These are phyloP conservation scores for Sutorius australiensis DNA, from an alignment of 768 basidiomycete species.

Conservation along the genomic window DNA sequence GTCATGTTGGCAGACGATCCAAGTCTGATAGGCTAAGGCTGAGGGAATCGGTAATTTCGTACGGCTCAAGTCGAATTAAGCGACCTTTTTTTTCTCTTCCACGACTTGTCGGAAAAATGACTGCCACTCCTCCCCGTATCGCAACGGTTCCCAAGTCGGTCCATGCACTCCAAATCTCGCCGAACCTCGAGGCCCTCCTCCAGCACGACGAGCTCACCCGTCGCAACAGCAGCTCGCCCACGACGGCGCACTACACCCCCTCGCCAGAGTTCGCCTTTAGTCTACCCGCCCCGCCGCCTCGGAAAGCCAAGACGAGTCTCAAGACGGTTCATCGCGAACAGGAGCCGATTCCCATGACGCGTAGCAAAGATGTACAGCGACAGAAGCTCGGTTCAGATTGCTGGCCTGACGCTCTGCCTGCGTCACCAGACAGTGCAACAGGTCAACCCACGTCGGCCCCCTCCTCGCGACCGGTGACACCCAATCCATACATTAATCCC, in stretches of 20 bases:
- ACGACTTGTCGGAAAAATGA: slow-evolving; percentile 11
- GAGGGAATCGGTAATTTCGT: background rate
- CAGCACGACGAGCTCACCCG: slow-evolving; percentile 54
- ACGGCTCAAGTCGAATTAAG: slow-evolving; percentile 14
- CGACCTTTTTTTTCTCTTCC: slow-evolving; percentile 1
- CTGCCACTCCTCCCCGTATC: slow-evolving; percentile 21
- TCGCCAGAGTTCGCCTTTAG: slow-evolving; percentile 21
- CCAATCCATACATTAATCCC: slow-evolving; percentile 38
- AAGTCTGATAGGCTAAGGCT: too few relatives aligned
- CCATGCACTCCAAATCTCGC: slow-evolving; percentile 46
- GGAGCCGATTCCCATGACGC: slow-evolving; percentile 10
- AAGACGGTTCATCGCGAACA: slow-evolving; percentile 17
- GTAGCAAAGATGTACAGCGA: slow-evolving; percentile 17
- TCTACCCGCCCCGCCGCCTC: slow-evolving; percentile 35
- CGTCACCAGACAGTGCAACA: background rate
- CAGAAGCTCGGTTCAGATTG: slow-evolving; percentile 17
- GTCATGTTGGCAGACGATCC: background rate
- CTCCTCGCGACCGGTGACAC: slow-evolving; percentile 20
- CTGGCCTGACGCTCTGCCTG: slow-evolving; percentile 23
- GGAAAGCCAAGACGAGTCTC: slow-evolving; percentile 12
- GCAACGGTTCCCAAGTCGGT: background rate
- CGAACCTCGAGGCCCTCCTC: slow-evolving; percentile 56
- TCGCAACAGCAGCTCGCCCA: slow-evolving; percentile 25
- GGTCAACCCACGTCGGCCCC: slow-evolving; percentile 4
- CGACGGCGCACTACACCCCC: slow-evolving; percentile 6